Conservation (phyloP, 2,329 filamentous ascomycete genomes). For the Aureobasidium sp. region DNA sequence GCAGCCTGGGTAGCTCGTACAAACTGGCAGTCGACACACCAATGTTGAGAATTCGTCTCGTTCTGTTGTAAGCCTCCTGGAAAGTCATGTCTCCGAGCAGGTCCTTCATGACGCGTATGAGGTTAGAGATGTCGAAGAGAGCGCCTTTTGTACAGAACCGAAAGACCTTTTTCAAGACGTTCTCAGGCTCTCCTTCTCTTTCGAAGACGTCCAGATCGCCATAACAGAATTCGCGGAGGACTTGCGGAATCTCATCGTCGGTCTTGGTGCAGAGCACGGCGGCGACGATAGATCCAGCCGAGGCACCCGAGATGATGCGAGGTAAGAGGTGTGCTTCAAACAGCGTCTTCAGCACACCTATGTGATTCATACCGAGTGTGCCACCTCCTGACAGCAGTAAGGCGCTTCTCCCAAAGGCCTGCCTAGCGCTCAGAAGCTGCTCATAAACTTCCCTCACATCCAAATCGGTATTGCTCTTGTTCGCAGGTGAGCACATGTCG, state of each 20-base stretch:
- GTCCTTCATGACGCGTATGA: constrained; percentile 72
- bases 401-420: constrained; percentile 79
- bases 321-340: constrained; percentile 70
- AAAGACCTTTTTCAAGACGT: constrained; percentile 60
- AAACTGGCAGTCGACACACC: constrained; percentile 82
- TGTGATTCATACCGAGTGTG: constrained; percentile 87
- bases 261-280: constrained; percentile 71
- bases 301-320: constrained; percentile 80
- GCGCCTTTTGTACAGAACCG: constrained; percentile 72
- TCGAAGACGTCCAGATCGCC: constrained; percentile 80
- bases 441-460: constrained; percentile 58
- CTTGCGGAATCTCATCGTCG: constrained; percentile 66
- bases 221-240: constrained; percentile 65
- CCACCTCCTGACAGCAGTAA: constrained; percentile 77
- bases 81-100: constrained; percentile 88
- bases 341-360: constrained; percentile 76
- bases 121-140: constrained; percentile 76
- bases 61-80: constrained; percentile 93
- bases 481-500: constrained; percentile 45
- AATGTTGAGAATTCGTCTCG: constrained; percentile 84
- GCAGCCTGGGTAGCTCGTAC: constrained; percentile 75
- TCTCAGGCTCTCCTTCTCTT: constrained; percentile 51
- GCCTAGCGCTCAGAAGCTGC: constrained; percentile 62
- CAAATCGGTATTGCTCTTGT: constrained; percentile 39
- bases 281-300: constrained; percentile 79